Base-by-base conservation (phyloP, 2,329 filamentous ascomycete genomes). In the Thyridium curvatum region DNA sequence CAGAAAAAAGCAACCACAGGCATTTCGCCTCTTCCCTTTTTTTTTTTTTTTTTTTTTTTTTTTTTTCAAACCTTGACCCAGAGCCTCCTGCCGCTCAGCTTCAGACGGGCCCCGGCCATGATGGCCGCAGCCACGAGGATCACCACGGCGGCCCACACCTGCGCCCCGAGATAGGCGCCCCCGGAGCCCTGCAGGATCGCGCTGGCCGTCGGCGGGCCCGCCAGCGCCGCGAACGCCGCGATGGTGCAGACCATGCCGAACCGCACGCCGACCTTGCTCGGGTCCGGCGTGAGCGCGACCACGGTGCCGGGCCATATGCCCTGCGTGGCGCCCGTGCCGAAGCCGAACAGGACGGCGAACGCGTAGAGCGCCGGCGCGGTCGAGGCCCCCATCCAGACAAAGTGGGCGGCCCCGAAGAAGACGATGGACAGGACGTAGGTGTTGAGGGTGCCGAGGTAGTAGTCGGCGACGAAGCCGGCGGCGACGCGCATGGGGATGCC, bases 401-500 rank as follows among this genome's bases (percentile, higher is more conserved):
- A 40, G 12, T 49, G 29, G 7, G 39, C 38, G 12, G 32, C 28
- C 31, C 37, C 37, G 12, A 58, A 62, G 47, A 70, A 79, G 41
- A 76, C 58, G 12, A 71, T 52, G 2, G 65, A 64, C 3, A 72
- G 61, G 4, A 66, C 42, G 18, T 77, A 64, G 2, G 68, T 65
- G 47, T 81, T 81, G 35, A 79, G 59, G 0, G 73, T 66, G 1
- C 79, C 78, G 3, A 73, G 56, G 38, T 58, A 48, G 42, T 46
- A 60, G 51, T 81, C 75, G 0, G 75, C 75, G 6, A 81, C 48
- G 43, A 66, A 68, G 12, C 69, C 71, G 0, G 71, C 68, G 1
- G 78, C 46, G 1, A 77, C 55, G 1, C 78, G 74, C n/a, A 69
- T 65, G 1, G 73, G 52, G 4, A 81, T 64, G 2, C 77, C 76